A percentile compares a stretch with the other conserved stretches of the same genome.
These are phyloP conservation scores for Plectranthus barbatus DNA, from an alignment of 257 asterid species.

Conservation along the genomic window DNA sequence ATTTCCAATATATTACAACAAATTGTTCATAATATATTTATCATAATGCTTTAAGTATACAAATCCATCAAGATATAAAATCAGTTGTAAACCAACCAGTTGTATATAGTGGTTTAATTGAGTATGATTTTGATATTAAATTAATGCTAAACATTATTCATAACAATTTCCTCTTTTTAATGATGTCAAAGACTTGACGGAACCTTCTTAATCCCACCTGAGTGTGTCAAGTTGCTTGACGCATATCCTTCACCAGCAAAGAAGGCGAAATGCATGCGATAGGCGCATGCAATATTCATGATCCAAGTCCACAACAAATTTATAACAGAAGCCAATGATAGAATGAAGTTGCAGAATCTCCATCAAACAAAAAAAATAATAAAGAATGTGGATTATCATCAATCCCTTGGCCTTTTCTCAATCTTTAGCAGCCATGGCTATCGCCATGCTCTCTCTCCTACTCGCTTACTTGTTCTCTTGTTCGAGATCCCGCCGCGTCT, in stretches of 20 bases:
- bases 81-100: too few species aligned
- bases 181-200: too few species aligned
- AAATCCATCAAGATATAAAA: too few species aligned
- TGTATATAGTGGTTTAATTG: too few species aligned
- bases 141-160: too few species aligned
- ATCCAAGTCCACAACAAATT: not conserved
- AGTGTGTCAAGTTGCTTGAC: not conserved
- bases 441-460: slow-evolving; percentile 8
- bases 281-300: not conserved
- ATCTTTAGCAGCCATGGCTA: slow-evolving; percentile 7
- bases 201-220: too few species aligned
- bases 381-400: too few species aligned
- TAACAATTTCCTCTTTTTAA: too few species aligned
- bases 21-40: too few species aligned
- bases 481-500: slow-evolving; percentile 19
- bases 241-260: not conserved
- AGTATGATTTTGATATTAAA: too few species aligned
- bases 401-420: slow-evolving; percentile 11
- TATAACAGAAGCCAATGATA: not conserved
- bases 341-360: not conserved
- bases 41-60: too few species aligned
- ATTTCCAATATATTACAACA: too few species aligned
- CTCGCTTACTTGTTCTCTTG: slow-evolving; percentile 9
- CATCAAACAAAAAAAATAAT: slow-evolving; percentile 7
- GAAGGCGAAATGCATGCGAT: not conserved